Percentiles rank a stretch among this genome's conserved stretches.
phyloP scores from a whole-genome alignment of 257 asterid genomes.

The Cinchona pubescens region DNA sequence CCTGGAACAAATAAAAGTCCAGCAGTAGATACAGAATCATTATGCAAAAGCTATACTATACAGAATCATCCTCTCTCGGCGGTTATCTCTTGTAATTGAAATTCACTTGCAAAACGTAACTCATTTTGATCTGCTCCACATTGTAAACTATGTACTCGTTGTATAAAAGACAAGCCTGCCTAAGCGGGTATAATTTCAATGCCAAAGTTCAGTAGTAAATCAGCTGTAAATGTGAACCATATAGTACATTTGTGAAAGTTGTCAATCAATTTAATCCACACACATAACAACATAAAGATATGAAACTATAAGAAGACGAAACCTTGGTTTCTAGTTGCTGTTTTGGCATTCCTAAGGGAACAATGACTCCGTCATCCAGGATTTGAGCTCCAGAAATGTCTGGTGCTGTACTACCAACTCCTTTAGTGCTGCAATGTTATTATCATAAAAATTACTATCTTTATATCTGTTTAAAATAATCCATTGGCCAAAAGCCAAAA shows the following conservation, averaged over 20 bases:
- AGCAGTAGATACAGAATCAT: too few species aligned
- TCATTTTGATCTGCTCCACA: slow-evolving; percentile 87
- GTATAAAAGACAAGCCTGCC: slow-evolving; percentile 70
- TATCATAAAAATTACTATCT: not conserved
- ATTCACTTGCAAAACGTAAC: slow-evolving; percentile 74
- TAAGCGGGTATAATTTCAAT: slow-evolving; percentile 12
- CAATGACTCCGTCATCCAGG: slow-evolving; percentile 70
- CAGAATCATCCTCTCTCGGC: not conserved
- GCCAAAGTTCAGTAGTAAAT: not conserved
- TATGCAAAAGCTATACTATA: too few species aligned
- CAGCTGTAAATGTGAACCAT: not conserved
- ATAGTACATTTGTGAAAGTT: not conserved
- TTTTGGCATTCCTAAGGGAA: slow-evolving; percentile 76
- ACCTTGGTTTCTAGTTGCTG: slow-evolving; percentile 52
- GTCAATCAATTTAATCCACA: not conserved
- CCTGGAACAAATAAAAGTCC: too few species aligned
- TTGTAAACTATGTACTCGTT: slow-evolving; percentile 90
- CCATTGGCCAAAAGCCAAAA: not conserved
- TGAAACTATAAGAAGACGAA: not conserved
- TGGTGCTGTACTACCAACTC: slow-evolving; percentile 76
- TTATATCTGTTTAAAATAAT: not conserved
- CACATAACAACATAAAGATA: too few species aligned
- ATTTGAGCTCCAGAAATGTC: slow-evolving; percentile 51
- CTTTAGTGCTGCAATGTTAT: slow-evolving; percentile 65
- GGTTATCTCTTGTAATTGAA: slow-evolving; percentile 49